Evolutionary conservation across 305 asterid genomes (phyloP).

Genomic region (Andrographis paniculata): DNA sequence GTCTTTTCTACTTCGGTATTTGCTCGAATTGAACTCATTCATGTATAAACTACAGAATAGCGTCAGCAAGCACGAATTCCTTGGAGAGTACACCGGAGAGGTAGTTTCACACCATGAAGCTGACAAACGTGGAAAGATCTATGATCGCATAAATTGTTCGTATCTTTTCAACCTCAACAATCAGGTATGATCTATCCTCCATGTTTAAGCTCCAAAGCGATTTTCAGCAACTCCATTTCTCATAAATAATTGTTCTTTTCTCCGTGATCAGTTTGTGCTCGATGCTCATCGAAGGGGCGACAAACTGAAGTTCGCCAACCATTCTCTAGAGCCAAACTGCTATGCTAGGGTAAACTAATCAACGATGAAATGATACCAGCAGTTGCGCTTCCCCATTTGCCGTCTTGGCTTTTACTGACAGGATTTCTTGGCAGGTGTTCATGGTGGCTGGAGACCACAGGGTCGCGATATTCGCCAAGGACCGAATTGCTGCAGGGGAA

Average conservation of each 20-base stretch:
- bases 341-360: conserved; percentile 67
- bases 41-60: conserved; percentile 50
- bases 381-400: too few species aligned
- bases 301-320: conserved; percentile 92
- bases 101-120: conserved; percentile 94
- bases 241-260: not conserved
- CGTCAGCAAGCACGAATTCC: conserved; percentile 82
- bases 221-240: not conserved
- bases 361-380: too few species aligned
- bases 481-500: conserved; percentile 69
- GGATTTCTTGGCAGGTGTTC: conserved; percentile 51
- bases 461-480: conserved; percentile 89
- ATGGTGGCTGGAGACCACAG: conserved; percentile 94
- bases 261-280: conserved; percentile 67
- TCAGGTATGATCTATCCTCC: conserved; percentile 44
- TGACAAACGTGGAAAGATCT: conserved; percentile 97
- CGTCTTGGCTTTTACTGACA: too few species aligned
- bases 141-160: conserved; percentile 83
- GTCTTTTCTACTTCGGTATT: conserved; percentile 7
- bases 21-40: conserved; percentile 18
- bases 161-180: conserved; percentile 86
- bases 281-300: conserved; percentile 96
- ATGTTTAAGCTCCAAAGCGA: not conserved
- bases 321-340: conserved; percentile 93
- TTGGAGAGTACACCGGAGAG: conserved; percentile 98